Evolutionary conservation across 2,329 filamentous ascomycete species (phyloP).

Genomic region (Fusarium dimerum): DNA sequence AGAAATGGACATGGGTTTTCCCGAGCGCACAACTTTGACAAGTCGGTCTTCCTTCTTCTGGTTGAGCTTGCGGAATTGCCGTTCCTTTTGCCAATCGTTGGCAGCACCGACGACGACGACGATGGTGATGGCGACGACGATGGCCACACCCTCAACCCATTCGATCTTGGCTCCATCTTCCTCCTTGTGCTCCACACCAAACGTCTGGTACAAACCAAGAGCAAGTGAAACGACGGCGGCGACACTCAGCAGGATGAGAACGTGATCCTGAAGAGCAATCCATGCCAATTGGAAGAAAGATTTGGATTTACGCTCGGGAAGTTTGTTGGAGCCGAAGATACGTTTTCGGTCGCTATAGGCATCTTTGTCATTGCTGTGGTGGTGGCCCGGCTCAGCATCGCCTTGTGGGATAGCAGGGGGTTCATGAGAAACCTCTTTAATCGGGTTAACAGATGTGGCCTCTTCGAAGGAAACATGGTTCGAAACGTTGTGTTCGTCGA

Average conservation of each 20-base stretch:
- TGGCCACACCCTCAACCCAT: slow-evolving; percentile 69
- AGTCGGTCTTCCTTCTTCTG: slow-evolving; percentile 63
- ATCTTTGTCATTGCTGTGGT: slow-evolving; percentile 8
- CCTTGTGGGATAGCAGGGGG: background rate
- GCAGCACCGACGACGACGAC: slow-evolving; percentile 62
- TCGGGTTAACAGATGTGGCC: slow-evolving; percentile 37
- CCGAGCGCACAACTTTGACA: slow-evolving; percentile 67
- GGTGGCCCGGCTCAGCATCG: background rate
- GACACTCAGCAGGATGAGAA: slow-evolving; percentile 65
- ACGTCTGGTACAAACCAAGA: slow-evolving; percentile 67
- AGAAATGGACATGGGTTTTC: slow-evolving; percentile 62
- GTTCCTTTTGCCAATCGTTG: slow-evolving; percentile 71
- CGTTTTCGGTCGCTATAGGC: slow-evolving; percentile 17
- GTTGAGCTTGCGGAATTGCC: slow-evolving; percentile 65
- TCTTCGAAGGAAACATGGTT: slow-evolving; percentile 70
- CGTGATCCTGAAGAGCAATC: slow-evolving; percentile 67
- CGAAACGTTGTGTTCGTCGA: slow-evolving; percentile 67
- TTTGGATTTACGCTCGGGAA: slow-evolving; percentile 63
- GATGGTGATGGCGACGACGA: slow-evolving; percentile 65
- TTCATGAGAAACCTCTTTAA: slow-evolving; percentile 3
- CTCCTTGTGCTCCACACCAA: slow-evolving; percentile 47
- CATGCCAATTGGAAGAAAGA: slow-evolving; percentile 62
- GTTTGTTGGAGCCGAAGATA: slow-evolving; percentile 44
- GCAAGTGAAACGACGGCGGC: slow-evolving; percentile 67
- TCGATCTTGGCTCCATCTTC: slow-evolving; percentile 50